Evolutionary conservation across 202 grass and related monocot species (phyloP), one percentile per base, ranked within the genome.

Genomic region (Musa balbisiana): DNA sequence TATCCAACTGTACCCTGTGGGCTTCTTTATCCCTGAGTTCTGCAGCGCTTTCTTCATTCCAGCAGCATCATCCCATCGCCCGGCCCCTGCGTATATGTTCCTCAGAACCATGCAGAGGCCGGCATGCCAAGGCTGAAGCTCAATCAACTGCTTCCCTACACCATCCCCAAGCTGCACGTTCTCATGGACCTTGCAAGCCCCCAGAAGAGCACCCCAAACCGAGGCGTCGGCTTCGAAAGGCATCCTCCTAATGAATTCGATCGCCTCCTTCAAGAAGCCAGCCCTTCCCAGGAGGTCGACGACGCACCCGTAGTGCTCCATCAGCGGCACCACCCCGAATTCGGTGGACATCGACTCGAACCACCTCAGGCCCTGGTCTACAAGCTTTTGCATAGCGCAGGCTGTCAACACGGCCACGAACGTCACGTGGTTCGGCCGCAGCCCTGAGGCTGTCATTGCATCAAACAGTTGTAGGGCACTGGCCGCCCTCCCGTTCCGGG

Each of bases 131-230:
- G 76, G 79, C 11, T 80, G 82, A 70, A 90, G 83, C 20, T 17
- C 33, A 22, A 88, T 81, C 67, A 96, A 59, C 79, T 86, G 83
- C 53, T 43, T 62, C 52, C 78, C 55, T 14, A 96, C 77, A 62
- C 88, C 43, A 53, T 78, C 71, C 8, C 81, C 87, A 24, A 96
- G 76, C 16, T 80, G 52, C 29, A 76, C 73, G 72, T 92, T 72
- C 22, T 83, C 85, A 77, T 92, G 83, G 49, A 88, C 77, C 62
- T 80, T 96, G 82, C 85, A 85, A 52, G 89, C 83, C 73, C 85
- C 87, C 75, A 96, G 69, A 89, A 96, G 92, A 67, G 89, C 87
- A 67, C 85, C 89, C 89, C 78, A 90, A 29, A 96, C 89, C 62
- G 87, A 92, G 56, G 75, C 82, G 73, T 96, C 89, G 17, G 92